Conservation (phyloP, 495 filamentous ascomycete genomes). For the Neurospora cerealis region DNA sequence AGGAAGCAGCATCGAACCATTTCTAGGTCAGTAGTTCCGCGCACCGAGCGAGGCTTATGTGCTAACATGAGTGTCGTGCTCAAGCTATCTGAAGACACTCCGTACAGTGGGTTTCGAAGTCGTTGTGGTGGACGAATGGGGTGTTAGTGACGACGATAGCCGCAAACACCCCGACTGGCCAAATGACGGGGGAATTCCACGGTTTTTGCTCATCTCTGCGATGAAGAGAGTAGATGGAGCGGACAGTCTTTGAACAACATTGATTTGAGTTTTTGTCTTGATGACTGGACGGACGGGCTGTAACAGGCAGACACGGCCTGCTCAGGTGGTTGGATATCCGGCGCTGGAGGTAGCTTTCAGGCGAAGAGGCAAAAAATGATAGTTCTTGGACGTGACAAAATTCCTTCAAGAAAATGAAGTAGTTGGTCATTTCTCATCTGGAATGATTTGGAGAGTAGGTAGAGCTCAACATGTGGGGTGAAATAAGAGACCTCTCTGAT, state of each 20-base stretch:
- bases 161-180: conserved; percentile 1
- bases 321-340: not conserved
- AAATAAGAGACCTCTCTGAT: not conserved
- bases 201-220: not conserved
- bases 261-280: not conserved
- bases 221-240: not conserved
- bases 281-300: not conserved
- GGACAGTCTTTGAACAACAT: not conserved
- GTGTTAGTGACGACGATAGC: not conserved
- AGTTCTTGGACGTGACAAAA: not conserved
- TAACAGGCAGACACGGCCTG: not conserved
- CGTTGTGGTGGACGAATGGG: not conserved
- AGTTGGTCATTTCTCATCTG: not conserved
- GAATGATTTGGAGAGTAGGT: not conserved
- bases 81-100: not conserved
- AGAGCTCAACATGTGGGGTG: not conserved
- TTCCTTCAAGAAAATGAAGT: not conserved
- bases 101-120: not conserved
- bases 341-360: not conserved
- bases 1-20: conserved; percentile 29
- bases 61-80: not conserved
- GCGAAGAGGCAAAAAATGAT: not conserved
- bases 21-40: not conserved
- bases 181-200: not conserved
- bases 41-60: not conserved